These are phyloP conservation scores for Aspergillus nomiae DNA, from an alignment of 2,329 filamentous ascomycete species.

Conservation along the genomic window DNA sequence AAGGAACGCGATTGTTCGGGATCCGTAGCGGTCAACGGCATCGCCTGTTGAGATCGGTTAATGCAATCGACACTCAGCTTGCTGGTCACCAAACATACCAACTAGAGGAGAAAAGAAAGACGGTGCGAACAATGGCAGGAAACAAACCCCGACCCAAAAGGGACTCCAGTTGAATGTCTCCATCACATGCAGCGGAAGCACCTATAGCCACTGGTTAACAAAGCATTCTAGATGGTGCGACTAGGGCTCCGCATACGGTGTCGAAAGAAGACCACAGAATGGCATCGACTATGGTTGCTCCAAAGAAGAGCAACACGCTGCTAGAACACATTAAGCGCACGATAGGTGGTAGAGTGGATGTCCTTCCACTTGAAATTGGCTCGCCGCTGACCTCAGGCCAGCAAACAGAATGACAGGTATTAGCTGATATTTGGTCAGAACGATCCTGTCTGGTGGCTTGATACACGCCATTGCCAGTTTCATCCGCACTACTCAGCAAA, in stretches of 20 bases:
- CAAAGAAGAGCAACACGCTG: slow-evolving; percentile 48
- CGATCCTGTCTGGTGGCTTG: not conserved
- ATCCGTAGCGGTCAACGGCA: slow-evolving; percentile 57
- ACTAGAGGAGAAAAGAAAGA: slow-evolving; percentile 62
- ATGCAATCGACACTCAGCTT: not conserved
- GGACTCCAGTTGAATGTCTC: slow-evolving; percentile 59
- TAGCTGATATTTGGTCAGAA: not conserved
- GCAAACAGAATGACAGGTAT: not conserved
- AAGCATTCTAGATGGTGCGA: not conserved
- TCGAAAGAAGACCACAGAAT: slow-evolving; percentile 59
- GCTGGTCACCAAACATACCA: slow-evolving; percentile 41
- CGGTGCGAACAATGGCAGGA: slow-evolving; percentile 62
- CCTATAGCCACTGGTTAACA: slow-evolving; percentile 25
- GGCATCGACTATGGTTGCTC: slow-evolving; percentile 51
- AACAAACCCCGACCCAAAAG: slow-evolving; percentile 59
- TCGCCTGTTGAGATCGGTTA: slow-evolving; percentile 13
- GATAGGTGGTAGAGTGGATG: slow-evolving; percentile 21
- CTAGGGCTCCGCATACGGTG: slow-evolving; percentile 25
- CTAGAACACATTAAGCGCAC: slow-evolving; percentile 41
- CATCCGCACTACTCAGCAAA: slow-evolving; percentile 1
- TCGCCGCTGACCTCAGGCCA: slow-evolving; percentile 9
- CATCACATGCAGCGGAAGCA: slow-evolving; percentile 59
- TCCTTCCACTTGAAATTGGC: slow-evolving; percentile 7
- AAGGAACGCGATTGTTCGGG: slow-evolving; percentile 60
- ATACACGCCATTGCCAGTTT: not conserved